A percentile compares a stretch with the other conserved stretches of the same genome.
Evolutionary conservation across 129 eudicot genomes (phyloP).

Genomic region (Ambrosia artemisiifolia): DNA sequence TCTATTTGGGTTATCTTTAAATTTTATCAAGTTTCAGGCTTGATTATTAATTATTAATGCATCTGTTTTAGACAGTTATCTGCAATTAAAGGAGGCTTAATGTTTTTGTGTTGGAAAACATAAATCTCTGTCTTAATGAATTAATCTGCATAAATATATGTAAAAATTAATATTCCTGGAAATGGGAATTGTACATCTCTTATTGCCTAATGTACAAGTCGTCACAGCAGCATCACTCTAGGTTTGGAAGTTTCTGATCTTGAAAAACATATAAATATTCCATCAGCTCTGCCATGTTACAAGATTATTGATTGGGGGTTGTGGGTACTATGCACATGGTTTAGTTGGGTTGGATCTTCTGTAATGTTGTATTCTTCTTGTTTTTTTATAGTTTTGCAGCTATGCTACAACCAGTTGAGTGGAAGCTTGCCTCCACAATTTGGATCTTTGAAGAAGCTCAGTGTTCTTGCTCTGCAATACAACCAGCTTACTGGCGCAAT

Average conservation of each 20-base stretch:
- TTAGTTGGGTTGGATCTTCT: too few relatives aligned
- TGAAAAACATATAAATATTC: conserved; percentile 7
- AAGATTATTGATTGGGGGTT: conserved; percentile 11
- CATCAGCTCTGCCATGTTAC: conserved; percentile 22
- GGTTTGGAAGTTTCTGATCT: conserved; percentile 7
- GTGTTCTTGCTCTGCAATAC: conserved; percentile 82
- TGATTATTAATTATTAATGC: conserved; percentile 7
- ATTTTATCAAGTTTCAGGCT: conserved; percentile 6
- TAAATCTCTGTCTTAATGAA: background rate
- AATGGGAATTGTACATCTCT: conserved; percentile 14
- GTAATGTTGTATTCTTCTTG: conserved; percentile 11
- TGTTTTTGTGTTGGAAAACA: background rate
- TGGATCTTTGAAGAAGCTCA: conserved; percentile 72
- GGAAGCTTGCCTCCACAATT: conserved; percentile 85
- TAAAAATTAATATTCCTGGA: background rate
- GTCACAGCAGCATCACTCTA: conserved; percentile 7
- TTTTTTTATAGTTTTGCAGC: conserved; percentile 65
- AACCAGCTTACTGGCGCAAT: conserved; percentile 84
- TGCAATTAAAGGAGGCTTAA: background rate
- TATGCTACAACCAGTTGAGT: conserved; percentile 77
- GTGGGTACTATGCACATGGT: too few relatives aligned
- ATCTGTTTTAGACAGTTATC: background rate
- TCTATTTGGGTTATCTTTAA: background rate
- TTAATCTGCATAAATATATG: background rate
- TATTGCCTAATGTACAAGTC: conserved; percentile 9